Conservation (phyloP, 2,329 filamentous ascomycete genomes). For the Proliferodiscus dingleyae region DNA sequence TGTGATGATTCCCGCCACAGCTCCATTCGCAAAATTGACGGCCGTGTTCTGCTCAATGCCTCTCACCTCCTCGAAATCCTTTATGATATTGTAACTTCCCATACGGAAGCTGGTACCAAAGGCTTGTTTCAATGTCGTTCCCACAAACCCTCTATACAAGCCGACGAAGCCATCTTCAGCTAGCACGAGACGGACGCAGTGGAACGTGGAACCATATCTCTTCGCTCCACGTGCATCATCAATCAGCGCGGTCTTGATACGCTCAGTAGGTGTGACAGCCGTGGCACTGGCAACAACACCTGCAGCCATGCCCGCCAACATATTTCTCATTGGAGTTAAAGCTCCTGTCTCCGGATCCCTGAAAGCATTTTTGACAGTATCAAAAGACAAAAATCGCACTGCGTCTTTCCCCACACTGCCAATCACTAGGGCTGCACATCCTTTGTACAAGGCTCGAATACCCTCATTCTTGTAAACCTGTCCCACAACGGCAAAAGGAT, state of each 20-base stretch:
- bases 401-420: conserved; percentile 54
- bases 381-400: conserved; percentile 62
- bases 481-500: conserved; percentile 53
- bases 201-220: conserved; percentile 29
- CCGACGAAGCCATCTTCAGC: conserved; percentile 38
- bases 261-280: conserved; percentile 64
- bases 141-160: conserved; percentile 41
- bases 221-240: conserved; percentile 21
- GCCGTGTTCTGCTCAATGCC: conserved; percentile 35
- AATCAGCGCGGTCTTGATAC: conserved; percentile 60
- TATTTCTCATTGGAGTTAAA: conserved; percentile 49
- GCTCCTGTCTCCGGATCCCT: conserved; percentile 50
- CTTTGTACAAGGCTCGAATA: conserved; percentile 43
- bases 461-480: conserved; percentile 53
- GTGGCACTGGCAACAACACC: conserved; percentile 57
- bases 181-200: conserved; percentile 34
- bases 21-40: conserved; percentile 58
- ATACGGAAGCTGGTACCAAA: conserved; percentile 43
- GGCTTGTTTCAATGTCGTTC: conserved; percentile 45
- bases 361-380: conserved; percentile 54
- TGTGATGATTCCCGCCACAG: conserved; percentile 55
- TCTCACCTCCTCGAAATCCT: conserved; percentile 40
- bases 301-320: conserved; percentile 60
- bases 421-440: conserved; percentile 20
- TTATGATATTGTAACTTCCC: conserved; percentile 45